A percentile compares a stretch with the other conserved stretches of the same genome.
These are phyloP conservation scores for Diaporthe ampelina DNA, from an alignment of 2,329 filamentous ascomycete species.

Conservation along the genomic window DNA sequence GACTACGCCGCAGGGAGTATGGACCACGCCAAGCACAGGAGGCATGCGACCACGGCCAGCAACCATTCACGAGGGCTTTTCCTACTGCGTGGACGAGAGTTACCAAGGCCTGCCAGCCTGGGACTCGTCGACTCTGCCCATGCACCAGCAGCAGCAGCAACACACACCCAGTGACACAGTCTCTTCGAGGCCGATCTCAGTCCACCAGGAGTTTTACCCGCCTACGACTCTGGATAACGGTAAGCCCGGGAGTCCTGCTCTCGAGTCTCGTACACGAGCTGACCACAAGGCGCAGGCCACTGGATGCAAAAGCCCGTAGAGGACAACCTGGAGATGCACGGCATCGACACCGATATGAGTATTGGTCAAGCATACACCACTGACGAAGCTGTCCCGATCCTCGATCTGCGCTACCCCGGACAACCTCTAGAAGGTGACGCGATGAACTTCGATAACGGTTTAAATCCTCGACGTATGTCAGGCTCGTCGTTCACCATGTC, in stretches of 20 bases:
- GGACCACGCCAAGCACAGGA: constrained; percentile 69
- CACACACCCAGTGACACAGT: constrained; percentile 63
- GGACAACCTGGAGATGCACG: constrained; percentile 68
- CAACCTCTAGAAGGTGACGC: constrained; percentile 64
- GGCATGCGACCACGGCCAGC: constrained; percentile 66
- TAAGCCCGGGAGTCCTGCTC: constrained; percentile 53
- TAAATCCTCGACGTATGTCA: constrained; percentile 74
- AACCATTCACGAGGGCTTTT: constrained; percentile 73
- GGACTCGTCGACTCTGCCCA: constrained; percentile 68
- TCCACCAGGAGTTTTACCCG: constrained; percentile 71
- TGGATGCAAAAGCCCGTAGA: constrained; percentile 71
- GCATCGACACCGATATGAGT: constrained; percentile 68
- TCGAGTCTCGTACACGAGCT: constrained; percentile 43
- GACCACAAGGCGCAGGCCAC: constrained; percentile 52
- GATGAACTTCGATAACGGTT: constrained; percentile 64
- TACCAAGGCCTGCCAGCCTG: constrained; percentile 67
- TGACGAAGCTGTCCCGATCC: constrained; percentile 73
- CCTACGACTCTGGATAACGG: constrained; percentile 63
- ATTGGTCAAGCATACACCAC: constrained; percentile 75
- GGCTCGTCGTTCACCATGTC: constrained; percentile 82
- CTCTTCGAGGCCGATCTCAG: constrained; percentile 67
- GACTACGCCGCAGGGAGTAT: constrained; percentile 59
- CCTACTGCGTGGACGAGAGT: constrained; percentile 69
- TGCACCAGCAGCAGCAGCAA: constrained; percentile 53
- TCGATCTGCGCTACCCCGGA: constrained; percentile 69